These are phyloP conservation scores for Sesbania bispinosa DNA, from an alignment of 306 rosid species.

Conservation along the genomic window DNA sequence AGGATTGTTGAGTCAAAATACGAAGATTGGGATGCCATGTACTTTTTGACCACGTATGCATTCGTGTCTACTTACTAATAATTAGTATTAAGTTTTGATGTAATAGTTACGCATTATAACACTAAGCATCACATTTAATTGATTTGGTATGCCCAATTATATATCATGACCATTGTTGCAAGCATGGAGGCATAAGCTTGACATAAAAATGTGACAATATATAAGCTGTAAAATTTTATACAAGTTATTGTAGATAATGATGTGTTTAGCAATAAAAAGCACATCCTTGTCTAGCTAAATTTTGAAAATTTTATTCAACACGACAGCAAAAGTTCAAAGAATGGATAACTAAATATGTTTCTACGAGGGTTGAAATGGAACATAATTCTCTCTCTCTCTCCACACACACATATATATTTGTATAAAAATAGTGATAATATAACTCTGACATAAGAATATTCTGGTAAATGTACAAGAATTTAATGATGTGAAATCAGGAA, in stretches of 20 bases:
- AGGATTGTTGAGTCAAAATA: conserved; percentile 14
- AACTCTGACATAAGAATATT: too few relatives aligned
- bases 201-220: neutral
- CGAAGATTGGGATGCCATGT: conserved; percentile 8
- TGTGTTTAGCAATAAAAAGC: too few relatives aligned
- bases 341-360: too few relatives aligned
- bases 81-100: neutral
- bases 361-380: too few relatives aligned
- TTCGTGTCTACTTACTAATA: neutral
- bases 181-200: neutral
- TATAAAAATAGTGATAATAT: too few relatives aligned
- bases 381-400: too few relatives aligned
- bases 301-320: too few relatives aligned
- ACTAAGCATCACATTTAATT: neutral
- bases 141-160: neutral
- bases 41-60: conserved; percentile 1
- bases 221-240: neutral
- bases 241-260: neutral
- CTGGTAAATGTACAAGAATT: too few relatives aligned
- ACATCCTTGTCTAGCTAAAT: too few relatives aligned
- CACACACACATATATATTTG: too few relatives aligned
- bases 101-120: neutral
- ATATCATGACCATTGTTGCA: neutral
- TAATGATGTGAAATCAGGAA: too few relatives aligned
- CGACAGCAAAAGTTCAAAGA: too few relatives aligned